Base-by-base conservation (phyloP, 2,329 filamentous ascomycete genomes). In the Nothophoma quercina region DNA sequence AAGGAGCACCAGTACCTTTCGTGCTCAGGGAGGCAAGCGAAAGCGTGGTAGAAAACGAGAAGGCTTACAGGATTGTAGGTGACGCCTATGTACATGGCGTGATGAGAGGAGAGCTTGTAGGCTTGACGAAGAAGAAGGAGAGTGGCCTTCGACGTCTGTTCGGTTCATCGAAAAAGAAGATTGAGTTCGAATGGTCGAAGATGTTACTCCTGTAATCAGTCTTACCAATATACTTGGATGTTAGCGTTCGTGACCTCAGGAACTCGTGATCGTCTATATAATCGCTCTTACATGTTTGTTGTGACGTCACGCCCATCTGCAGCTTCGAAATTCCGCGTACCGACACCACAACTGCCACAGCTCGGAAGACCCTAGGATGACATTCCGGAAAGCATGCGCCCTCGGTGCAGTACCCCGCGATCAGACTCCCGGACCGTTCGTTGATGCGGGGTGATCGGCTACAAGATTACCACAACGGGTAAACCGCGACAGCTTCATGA, bases 371-470 rank as follows among this genome's bases (percentile, higher is more conserved):
- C 39, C 38, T 19, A 32, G 15, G 21, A 18, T 10, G 25, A 15
- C 10, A 32, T 19, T 15, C 39, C 26, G 32, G 26, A 36, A 21
- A 32, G 2, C 16, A 35, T 21, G 33, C 32, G 13, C 15, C 38
- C 25, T 36, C 23, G 26, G 28, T 42, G 26, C 32, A 46, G 23
- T 64, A 61, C 61, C 61, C 63, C 61, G 58, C 60, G 56, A 49
- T 30, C 16, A 16, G 9, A 13, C 16, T 33, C 22, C n/a, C 26
- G 43, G 26, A 7, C 48, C 39, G 33, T 44, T 53, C 36, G 10
- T 33, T 9, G 18, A 41, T 62, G 61, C 61, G 61, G 65, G 64
- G 65, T 60, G 61, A 63, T 65, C 43, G 39, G 35, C 56, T 36
- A 3, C 7, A 47, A 59, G 48, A 43, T 63, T 65, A 47, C 66